phyloP scores from a whole-genome alignment of 768 basidiomycete species.

The Podaxis sp. region DNA sequence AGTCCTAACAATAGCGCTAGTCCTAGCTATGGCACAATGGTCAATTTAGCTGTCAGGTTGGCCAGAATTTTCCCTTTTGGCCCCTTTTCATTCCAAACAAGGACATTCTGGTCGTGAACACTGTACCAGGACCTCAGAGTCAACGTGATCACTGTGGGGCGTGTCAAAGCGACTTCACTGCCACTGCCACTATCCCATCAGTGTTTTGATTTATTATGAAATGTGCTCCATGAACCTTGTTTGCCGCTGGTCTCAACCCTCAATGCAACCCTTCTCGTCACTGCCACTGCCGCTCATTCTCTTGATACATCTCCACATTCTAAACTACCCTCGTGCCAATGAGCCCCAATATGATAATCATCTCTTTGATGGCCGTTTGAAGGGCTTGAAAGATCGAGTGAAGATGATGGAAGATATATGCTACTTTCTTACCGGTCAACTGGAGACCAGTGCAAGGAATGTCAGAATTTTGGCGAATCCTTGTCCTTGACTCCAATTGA shows the following conservation, averaged over 20 bases:
- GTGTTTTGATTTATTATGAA: neutral
- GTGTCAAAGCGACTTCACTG: no score
- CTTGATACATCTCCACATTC: slow-evolving; percentile 48
- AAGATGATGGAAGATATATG: slow-evolving; percentile 48
- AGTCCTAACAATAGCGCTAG: no score
- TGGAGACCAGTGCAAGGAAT: slow-evolving; percentile 32
- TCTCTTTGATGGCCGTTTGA: slow-evolving; percentile 38
- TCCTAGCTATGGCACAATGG: no score
- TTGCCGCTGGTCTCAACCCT: neutral
- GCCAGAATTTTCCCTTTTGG: no score
- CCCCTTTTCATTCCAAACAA: no score
- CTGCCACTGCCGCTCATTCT: slow-evolving; percentile 43
- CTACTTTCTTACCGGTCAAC: slow-evolving; percentile 43
- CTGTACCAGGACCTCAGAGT: no score
- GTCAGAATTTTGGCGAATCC: slow-evolving; percentile 18
- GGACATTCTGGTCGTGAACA: no score
- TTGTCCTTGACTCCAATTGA: neutral
- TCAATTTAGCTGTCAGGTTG: no score
- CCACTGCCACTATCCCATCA: no score
- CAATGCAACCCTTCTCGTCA: slow-evolving; percentile 20
- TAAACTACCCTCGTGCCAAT: slow-evolving; percentile 44
- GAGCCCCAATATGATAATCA: slow-evolving; percentile 46
- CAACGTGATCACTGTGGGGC: no score
- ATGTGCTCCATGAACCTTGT: neutral
- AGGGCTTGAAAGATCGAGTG: slow-evolving; percentile 46